phyloP scores from a whole-genome alignment of 192 early-diverging fungal genomes.

The Piromyces sp. region DNA sequence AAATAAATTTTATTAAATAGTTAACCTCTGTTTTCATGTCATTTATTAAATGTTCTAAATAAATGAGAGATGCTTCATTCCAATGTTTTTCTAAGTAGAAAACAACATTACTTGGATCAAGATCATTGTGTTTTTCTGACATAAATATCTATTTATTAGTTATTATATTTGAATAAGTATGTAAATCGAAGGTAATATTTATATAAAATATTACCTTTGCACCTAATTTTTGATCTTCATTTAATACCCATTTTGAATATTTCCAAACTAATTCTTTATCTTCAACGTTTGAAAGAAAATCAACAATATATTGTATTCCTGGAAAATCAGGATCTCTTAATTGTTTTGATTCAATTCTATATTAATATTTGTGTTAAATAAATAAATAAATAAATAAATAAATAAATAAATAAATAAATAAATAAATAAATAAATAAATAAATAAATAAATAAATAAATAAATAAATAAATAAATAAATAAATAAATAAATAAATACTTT shows the following conservation, averaged over 20 bases:
- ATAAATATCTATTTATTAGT: background rate
- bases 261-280: background rate
- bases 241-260: background rate
- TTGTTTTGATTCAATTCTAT: background rate
- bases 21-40: background rate
- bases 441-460: too few relatives aligned
- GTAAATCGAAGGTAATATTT: too few relatives aligned
- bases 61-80: background rate
- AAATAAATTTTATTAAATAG: too few relatives aligned
- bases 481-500: background rate
- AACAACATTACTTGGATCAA: background rate
- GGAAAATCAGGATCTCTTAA: background rate
- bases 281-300: background rate
- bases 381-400: too few relatives aligned
- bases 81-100: background rate
- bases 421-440: too few relatives aligned
- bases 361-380: too few relatives aligned
- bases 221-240: background rate
- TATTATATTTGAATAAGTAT: too few relatives aligned
- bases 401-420: too few relatives aligned
- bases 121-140: background rate
- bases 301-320: background rate
- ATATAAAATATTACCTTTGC: background rate
- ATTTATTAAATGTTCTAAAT: background rate
- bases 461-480: too few relatives aligned